These are phyloP conservation scores for Plasmodium coatneyi DNA, from an alignment of 169 alveolate genomes.

Conservation along the genomic window DNA sequence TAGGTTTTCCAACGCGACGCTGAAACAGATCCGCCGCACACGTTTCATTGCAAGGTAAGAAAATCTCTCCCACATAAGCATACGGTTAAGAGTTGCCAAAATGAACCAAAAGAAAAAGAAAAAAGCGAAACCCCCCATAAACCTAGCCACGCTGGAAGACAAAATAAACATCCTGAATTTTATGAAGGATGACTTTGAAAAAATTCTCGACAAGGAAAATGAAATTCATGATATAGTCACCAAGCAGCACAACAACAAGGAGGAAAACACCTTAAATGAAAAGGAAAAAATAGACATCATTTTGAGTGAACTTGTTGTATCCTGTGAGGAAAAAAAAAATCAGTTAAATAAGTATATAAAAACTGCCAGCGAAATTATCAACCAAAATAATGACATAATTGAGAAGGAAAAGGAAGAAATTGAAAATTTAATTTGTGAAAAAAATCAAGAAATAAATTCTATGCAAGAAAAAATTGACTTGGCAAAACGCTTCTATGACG, in stretches of 20 bases:
- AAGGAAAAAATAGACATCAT: slow-evolving; percentile 56
- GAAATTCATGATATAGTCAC: not conserved
- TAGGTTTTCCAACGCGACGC: not conserved
- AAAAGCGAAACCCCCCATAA: slow-evolving; percentile 12
- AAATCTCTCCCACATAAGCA: not conserved
- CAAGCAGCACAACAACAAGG: not conserved
- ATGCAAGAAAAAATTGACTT: slow-evolving; percentile 45
- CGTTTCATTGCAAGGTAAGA: not conserved
- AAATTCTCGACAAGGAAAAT: slow-evolving; percentile 41
- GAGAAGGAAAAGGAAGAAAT: slow-evolving; percentile 31
- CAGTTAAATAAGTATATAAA: slow-evolving; percentile 39
- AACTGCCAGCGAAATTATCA: slow-evolving; percentile 38
- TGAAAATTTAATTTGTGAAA: slow-evolving; percentile 7
- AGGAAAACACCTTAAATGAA: slow-evolving; percentile 23
- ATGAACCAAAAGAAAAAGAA: slow-evolving; percentile 37
- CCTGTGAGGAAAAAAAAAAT: slow-evolving; percentile 48
- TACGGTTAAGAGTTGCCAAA: not conserved
- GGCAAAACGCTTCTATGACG: slow-evolving; percentile 9
- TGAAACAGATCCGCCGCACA: not conserved
- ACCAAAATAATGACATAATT: slow-evolving; percentile 36
- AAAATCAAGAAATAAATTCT: slow-evolving; percentile 28
- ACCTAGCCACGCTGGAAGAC: slow-evolving; percentile 31
- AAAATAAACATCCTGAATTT: slow-evolving; percentile 41
- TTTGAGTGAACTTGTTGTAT: slow-evolving; percentile 25
- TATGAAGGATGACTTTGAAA: slow-evolving; percentile 68